Conservation (phyloP, 176 grass and related monocot genomes). For the Zoysia japonica region DNA sequence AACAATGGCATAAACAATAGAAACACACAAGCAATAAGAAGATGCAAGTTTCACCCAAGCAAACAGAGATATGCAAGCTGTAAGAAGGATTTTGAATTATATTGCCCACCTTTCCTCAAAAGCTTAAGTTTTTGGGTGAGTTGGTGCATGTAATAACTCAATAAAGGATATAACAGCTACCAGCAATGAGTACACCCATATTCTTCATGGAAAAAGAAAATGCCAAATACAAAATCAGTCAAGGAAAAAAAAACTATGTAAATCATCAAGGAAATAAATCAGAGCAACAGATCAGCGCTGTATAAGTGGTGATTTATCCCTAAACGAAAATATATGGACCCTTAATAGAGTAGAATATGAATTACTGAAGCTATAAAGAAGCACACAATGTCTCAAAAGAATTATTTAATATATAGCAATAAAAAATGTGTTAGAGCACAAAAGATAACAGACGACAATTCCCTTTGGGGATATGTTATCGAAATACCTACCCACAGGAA, state of each 20-base stretch:
- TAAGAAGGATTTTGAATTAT: slow-evolving; percentile 17
- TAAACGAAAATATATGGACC: background rate
- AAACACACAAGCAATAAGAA: slow-evolving; percentile 14
- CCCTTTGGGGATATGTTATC: background rate
- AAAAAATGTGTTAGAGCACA: background rate
- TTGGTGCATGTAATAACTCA: background rate
- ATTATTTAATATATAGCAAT: background rate
- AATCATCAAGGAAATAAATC: background rate
- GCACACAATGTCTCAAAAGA: background rate
- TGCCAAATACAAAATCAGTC: background rate
- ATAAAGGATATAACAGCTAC: slow-evolving; percentile 3
- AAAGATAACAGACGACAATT: background rate
- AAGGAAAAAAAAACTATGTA: background rate
- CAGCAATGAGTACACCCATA: background rate
- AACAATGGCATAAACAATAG: background rate
- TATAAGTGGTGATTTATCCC: background rate
- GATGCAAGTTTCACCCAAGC: background rate
- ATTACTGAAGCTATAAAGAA: slow-evolving; percentile 11
- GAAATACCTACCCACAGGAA: background rate
- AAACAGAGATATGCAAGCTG: background rate
- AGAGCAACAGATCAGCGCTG: background rate
- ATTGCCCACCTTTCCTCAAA: background rate
- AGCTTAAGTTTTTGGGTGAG: background rate
- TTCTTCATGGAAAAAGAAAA: background rate
- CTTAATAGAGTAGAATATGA: background rate